phyloP scores from a whole-genome alignment of 2,329 filamentous ascomycete genomes.

The Scopulariopsis brevicaulis region DNA sequence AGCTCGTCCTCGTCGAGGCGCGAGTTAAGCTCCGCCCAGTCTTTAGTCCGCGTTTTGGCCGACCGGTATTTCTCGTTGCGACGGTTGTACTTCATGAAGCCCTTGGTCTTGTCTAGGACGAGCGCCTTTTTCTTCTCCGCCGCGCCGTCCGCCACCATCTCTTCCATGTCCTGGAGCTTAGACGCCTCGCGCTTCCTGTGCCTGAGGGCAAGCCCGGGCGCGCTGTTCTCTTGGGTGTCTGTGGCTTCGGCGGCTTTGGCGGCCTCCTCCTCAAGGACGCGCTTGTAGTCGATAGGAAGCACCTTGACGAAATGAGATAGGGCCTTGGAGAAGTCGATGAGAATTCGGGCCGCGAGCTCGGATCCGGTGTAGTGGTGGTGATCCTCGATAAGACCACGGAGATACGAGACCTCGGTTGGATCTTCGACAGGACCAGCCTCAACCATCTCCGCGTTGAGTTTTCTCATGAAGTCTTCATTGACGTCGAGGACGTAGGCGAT shows the following conservation, averaged over 20 bases:
- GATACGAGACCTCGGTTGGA: conserved; percentile 76
- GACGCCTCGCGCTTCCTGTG: conserved; percentile 55
- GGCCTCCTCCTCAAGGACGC: conserved; percentile 76
- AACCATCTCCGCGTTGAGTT: conserved; percentile 97
- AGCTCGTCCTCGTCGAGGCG: conserved; percentile 88
- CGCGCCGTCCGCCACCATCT: conserved; percentile 73
- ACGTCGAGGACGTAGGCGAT: conserved; percentile 92
- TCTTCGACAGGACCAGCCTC: conserved; percentile 78
- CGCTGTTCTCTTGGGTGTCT: conserved; percentile 32
- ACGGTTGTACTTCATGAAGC: conserved; percentile 95
- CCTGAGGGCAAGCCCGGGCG: conserved; percentile 17
- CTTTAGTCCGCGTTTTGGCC: conserved; percentile 72
- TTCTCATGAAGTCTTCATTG: conserved; percentile 77
- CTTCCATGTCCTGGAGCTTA: conserved; percentile 74
- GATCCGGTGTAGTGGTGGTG: conserved; percentile 97
- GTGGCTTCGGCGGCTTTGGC: conserved; percentile 67
- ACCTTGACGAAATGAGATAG: conserved; percentile 89
- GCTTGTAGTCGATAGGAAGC: conserved; percentile 91
- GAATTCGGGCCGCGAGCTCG: conserved; percentile 81
- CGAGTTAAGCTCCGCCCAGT: conserved; percentile 85
- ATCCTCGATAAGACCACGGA: conserved; percentile 87
- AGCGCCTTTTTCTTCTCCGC: conserved; percentile 84
- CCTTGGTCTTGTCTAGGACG: conserved; percentile 92
- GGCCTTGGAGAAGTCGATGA: conserved; percentile 91
- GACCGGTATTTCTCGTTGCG: conserved; percentile 88